Evolutionary conservation across 345 rosid genomes (phyloP), one percentile per base, ranked within the genome.

Genomic region (Populus tremula): DNA sequence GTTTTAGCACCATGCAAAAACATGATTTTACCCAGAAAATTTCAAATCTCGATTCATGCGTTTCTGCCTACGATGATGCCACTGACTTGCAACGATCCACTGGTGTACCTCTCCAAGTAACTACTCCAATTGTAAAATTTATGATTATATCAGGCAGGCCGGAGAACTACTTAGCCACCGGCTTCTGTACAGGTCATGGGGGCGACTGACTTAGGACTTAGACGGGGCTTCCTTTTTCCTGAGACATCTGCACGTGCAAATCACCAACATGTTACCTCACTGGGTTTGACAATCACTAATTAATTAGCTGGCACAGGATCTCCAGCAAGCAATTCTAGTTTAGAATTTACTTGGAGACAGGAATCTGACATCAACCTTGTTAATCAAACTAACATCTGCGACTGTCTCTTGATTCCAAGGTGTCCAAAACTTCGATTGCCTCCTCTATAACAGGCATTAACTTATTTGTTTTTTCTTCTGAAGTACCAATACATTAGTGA

Each of bases 241-340:
- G 56, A 67, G 63, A 47, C 53, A 38, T n/a, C 50, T 20, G 79
- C 85, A 77, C 75, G 73, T 79, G 86, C 75, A 61, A 36, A 18
- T 63, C 76, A 56, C 70, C 81, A 62, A 12, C 84, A 49, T 20
- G 70, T 73, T 10, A 56, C 23, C 69, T 31, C 20, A n/a, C 75
- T 25, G 78, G 43, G 49, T 73, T 54, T 74, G 81, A 77, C 76
- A 50, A 23, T 66, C 65, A 65, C 41, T 78, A 67, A 25, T 47
- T 68, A 36, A 47, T 73, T 72, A 74, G 80, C 56, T 76, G 82
- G 79, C 71, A 38, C 25, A 14, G 72, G n/a, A 68, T 69, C 85
- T 63, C 77, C 63, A 45, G 50, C 66, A 74, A 76, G 41, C 83
- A 56, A 8, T n/a, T 54, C 25, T 35, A 12, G 2, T 71, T 56